These are phyloP conservation scores for Hypseocharis bilobata DNA, from an alignment of 441 rosid genomes.

Conservation along the genomic window DNA sequence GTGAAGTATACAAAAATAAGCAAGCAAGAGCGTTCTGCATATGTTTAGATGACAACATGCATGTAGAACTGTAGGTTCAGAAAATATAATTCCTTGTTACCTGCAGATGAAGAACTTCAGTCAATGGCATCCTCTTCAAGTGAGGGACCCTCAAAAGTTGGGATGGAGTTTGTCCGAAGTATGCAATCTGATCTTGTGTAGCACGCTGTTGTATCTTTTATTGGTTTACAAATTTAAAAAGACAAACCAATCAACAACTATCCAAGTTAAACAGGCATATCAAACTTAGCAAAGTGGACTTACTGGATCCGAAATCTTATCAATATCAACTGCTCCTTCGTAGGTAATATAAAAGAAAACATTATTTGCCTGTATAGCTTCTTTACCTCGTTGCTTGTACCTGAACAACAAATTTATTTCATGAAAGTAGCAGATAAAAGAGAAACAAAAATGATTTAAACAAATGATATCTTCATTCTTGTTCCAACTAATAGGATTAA, in stretches of 20 bases:
- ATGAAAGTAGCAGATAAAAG: slow-evolving; percentile 11
- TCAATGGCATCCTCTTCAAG: slow-evolving; percentile 66
- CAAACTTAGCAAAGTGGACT: slow-evolving; percentile 26
- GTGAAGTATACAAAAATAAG: slow-evolving; percentile 8
- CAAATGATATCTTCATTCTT: no score
- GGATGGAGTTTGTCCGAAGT: slow-evolving; percentile 99
- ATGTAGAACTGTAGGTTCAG: neutral
- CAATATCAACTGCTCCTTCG: slow-evolving; percentile 91
- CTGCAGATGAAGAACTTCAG: slow-evolving; percentile 89
- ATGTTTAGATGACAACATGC: no score
- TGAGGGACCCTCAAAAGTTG: slow-evolving; percentile 87
- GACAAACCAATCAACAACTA: slow-evolving; percentile 20
- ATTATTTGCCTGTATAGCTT: slow-evolving; percentile 87
- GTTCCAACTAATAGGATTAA: no score
- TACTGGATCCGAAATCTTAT: slow-evolving; percentile 84
- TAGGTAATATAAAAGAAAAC: slow-evolving; percentile 97
- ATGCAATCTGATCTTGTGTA: slow-evolving; percentile 95
- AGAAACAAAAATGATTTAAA: no score
- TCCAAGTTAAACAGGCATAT: slow-evolving; percentile 16
- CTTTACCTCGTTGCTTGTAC: slow-evolving; percentile 96
- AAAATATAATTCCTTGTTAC: slow-evolving; percentile 30
- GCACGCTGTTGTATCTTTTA: slow-evolving; percentile 85
- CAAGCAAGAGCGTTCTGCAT: slow-evolving; percentile 5
- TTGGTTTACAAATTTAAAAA: slow-evolving; percentile 20
- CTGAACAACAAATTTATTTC: slow-evolving; percentile 39